phyloP scores from a whole-genome alignment of 202 grass and related monocot genomes.

The Cymbopogon flexuosus region DNA sequence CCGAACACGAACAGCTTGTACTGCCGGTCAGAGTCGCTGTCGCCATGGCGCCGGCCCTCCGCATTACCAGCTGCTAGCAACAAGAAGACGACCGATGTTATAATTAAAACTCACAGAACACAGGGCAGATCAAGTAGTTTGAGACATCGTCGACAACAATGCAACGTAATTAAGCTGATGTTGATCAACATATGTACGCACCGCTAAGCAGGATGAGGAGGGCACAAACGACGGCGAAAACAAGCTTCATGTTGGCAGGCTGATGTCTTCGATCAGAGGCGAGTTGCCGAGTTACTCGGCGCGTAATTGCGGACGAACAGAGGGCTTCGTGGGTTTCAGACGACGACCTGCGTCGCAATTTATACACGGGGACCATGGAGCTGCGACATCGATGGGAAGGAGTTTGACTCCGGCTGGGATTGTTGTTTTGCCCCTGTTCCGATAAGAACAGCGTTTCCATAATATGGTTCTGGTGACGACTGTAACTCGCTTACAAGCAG shows the following conservation, averaged over 20 bases:
- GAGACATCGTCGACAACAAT: not conserved
- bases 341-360: not conserved
- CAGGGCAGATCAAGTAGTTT: not conserved
- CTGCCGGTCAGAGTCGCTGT: not conserved
- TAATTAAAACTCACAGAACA: not conserved
- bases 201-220: not conserved
- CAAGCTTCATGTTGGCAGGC: not conserved
- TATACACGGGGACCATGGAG: not conserved
- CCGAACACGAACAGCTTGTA: slow-evolving; percentile 45
- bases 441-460: not conserved
- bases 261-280: not conserved
- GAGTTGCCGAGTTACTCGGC: not conserved
- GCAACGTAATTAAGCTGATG: not conserved
- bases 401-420: not conserved
- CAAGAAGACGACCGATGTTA: not conserved
- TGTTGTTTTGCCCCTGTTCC: not conserved
- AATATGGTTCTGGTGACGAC: not conserved
- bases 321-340: not conserved
- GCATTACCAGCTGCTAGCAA: not conserved
- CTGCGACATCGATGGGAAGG: not conserved
- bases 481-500: not conserved
- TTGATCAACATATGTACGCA: not conserved
- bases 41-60: not conserved
- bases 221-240: not conserved
- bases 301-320: not conserved